Evolutionary conservation across 345 rosid species (phyloP), one percentile per base, ranked within the genome.

Genomic region (Corymbia maculata): DNA sequence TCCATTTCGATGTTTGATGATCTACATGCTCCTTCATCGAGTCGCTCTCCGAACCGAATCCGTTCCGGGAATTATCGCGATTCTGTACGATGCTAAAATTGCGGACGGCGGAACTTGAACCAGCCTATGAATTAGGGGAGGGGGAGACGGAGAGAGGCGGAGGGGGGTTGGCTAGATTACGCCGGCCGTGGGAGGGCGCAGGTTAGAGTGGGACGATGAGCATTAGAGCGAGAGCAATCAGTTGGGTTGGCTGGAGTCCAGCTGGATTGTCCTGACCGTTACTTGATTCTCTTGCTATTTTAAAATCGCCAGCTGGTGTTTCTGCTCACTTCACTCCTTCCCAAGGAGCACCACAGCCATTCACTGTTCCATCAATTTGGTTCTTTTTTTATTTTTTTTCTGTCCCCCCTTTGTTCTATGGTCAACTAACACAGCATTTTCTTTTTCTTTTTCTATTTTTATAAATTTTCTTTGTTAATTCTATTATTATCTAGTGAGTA

Each of bases 241-340:
- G 61, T 55, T 55, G 13, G 2, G 82, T 75, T 75, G 82, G 45
- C 36, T 95, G 96, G 94, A 80, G 61, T 94, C 92, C 97, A 95
- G 98, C 96, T 96, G 95, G 93, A 90, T n/a, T 86, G 87, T 90
- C 68, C 89, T 8, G 95, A 92, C 94, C 94, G 94, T 94, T 94
- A 89, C n/a, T 47, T 21, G 91, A 28, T 88, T 86, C 21, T 87
- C 91, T 90, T 91, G 92, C 86, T 90, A 85, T 89, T 30, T 84
- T 89, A 88, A 88, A 64, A 79, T 85, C 87, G 93, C 91, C 95
- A 93, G 95, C 96, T 93, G 93, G 92, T 28, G 57, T 32, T 6
- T 53, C 86, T 26, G 15, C 79, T 36, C 9, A 36, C 85, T 51
- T 85, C 87, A 52, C 44, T 52, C 49, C 2, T 3, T 70, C 82